Percentiles rank a stretch among this genome's conserved stretches.
Conservation (phyloP, 768 basidiomycete species). For the Lactarius evosmus region DNA sequence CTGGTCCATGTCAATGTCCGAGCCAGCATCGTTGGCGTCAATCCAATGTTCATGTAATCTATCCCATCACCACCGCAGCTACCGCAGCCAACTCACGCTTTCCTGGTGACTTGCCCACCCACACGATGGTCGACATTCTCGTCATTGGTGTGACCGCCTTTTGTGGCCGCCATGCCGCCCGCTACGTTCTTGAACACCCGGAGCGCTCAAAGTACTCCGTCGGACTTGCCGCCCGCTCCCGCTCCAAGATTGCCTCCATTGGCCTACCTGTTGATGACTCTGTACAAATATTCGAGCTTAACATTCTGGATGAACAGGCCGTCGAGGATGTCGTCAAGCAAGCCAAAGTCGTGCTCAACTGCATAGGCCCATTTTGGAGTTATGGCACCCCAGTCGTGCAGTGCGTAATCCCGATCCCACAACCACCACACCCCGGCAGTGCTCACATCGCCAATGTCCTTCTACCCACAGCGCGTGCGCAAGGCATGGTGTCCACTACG, state of each 20-base stretch:
- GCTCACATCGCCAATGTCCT: not conserved
- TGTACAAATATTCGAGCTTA: constrained; percentile 50
- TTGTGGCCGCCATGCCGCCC: constrained; percentile 26
- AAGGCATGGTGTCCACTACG: constrained; percentile 71
- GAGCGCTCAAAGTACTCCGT: constrained; percentile 22
- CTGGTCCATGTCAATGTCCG: not conserved
- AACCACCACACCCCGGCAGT: not conserved
- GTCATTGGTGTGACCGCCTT: constrained; percentile 28
- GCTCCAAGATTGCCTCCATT: constrained; percentile 17
- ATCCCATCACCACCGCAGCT: not conserved
- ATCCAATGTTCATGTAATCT: constrained; percentile 4
- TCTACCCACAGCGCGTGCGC: constrained; percentile 58
- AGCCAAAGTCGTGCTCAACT: constrained; percentile 68
- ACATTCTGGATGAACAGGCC: constrained; percentile 52
- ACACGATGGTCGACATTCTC: constrained; percentile 25
- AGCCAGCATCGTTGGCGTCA: not conserved
- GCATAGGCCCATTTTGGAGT: constrained; percentile 70
- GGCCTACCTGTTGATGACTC: constrained; percentile 15
- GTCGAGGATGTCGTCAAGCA: constrained; percentile 56
- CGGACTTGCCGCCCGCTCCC: constrained; percentile 24
- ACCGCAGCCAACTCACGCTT: not conserved
- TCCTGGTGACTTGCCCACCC: not conserved
- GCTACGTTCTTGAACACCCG: constrained; percentile 26
- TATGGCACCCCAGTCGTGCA: constrained; percentile 72
- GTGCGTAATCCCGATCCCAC: constrained; percentile 37